Percentiles rank a stretch among this genome's conserved stretches.
These are phyloP conservation scores for Zostera marina DNA, from an alignment of 116 monocot species.

Conservation along the genomic window DNA sequence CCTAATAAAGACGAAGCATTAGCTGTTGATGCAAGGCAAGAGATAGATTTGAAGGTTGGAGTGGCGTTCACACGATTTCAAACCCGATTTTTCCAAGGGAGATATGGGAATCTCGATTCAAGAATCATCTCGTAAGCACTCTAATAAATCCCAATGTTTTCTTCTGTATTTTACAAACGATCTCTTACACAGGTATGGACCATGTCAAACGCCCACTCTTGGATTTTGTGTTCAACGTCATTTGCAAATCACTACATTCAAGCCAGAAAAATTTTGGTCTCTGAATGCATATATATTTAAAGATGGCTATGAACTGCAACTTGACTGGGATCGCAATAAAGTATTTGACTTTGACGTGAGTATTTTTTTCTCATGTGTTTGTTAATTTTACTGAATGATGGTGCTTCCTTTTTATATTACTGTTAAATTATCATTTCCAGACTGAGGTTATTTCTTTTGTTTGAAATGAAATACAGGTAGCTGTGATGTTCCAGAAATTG, in stretches of 20 bases:
- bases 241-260: slow-evolving; percentile 90
- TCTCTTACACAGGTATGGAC: slow-evolving; percentile 75
- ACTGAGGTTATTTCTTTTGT: neutral
- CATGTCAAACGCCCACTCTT: slow-evolving; percentile 95
- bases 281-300: slow-evolving; percentile 47
- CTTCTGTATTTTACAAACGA: slow-evolving; percentile 1
- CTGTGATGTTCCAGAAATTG: slow-evolving; percentile 82
- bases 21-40: slow-evolving; percentile 92
- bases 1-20: slow-evolving; percentile 84
- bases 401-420: neutral
- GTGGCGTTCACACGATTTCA: slow-evolving; percentile 96
- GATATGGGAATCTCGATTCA: slow-evolving; percentile 97
- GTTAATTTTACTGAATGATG: neutral
- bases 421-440: neutral
- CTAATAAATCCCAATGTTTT: neutral
- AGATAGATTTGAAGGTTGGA: slow-evolving; percentile 97
- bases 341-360: slow-evolving; percentile 76
- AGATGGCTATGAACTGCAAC: slow-evolving; percentile 71
- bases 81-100: slow-evolving; percentile 93
- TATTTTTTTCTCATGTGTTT: slow-evolving; percentile 9
- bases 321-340: slow-evolving; percentile 82
- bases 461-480: slow-evolving; percentile 33
- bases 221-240: slow-evolving; percentile 94
- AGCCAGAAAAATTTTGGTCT: slow-evolving; percentile 92
- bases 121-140: slow-evolving; percentile 82